These are phyloP conservation scores for Hemisphaericaspora subhashii DNA, from an alignment of 1,139 yeast genomes.

Conservation along the genomic window DNA sequence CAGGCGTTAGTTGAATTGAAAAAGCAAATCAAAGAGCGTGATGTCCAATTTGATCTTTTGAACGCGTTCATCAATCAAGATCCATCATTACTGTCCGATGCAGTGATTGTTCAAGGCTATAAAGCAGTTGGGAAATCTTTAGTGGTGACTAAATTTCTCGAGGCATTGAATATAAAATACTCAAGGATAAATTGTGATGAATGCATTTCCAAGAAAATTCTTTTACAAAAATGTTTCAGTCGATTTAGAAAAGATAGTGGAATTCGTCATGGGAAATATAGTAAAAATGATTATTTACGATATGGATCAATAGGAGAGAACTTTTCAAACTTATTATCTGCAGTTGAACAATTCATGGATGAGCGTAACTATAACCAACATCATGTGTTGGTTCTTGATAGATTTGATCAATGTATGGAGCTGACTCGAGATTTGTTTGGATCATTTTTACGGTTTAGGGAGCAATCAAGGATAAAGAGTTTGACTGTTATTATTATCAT, in stretches of 20 bases:
- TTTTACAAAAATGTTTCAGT: conserved; percentile 40
- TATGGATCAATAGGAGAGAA: conserved; percentile 39
- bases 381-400: conserved; percentile 61
- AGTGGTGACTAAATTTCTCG: conserved; percentile 29
- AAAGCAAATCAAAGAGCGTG: conserved; percentile 18
- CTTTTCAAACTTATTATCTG: conserved; percentile 45
- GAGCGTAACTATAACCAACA: conserved; percentile 31
- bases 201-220: conserved; percentile 35
- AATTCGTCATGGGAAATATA: conserved; percentile 17
- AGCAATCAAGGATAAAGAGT: conserved; percentile 34
- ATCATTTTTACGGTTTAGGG: conserved; percentile 50
- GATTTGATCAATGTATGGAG: conserved; percentile 57
- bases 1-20: conserved; percentile 38
- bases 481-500: conserved; percentile 33
- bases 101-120: conserved; percentile 41
- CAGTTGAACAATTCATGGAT: conserved; percentile 38
- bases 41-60: conserved; percentile 24
- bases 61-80: conserved; percentile 25
- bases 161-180: conserved; percentile 21
- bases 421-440: conserved; percentile 43
- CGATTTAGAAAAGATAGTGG: conserved; percentile 32
- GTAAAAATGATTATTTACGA: conserved; percentile 16
- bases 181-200: conserved; percentile 41
- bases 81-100: conserved; percentile 24
- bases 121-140: conserved; percentile 43